These are phyloP conservation scores for Porodaedalea pini DNA, from an alignment of 1,284 basidiomycete species.

Conservation along the genomic window DNA sequence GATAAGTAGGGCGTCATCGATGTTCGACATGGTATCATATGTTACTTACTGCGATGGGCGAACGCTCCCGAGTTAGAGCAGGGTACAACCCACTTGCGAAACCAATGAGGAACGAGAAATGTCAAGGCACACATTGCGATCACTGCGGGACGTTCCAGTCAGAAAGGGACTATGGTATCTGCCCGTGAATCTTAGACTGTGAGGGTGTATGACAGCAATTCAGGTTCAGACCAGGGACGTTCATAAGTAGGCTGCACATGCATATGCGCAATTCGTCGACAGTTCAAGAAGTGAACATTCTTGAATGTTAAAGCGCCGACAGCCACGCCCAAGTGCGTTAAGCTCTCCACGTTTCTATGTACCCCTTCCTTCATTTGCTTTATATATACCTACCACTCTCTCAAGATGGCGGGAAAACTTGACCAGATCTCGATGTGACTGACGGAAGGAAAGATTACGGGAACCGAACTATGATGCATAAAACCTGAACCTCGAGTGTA, in stretches of 20 bases:
- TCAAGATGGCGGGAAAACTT: background rate
- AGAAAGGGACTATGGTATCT: no score
- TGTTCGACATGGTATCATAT: background rate
- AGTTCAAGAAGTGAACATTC: no score
- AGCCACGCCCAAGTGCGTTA: no score
- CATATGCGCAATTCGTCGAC: constrained; percentile 2
- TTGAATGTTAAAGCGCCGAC: no score
- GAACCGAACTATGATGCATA: background rate
- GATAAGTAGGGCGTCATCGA: background rate
- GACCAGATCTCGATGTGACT: constrained; percentile 3
- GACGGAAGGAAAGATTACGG: background rate
- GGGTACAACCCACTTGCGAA: background rate
- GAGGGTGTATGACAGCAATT: no score
- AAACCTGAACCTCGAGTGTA: no score
- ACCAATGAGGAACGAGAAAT: background rate
- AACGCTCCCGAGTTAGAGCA: background rate
- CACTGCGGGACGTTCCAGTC: no score
- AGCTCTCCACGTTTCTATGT: no score
- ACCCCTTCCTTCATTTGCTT: no score
- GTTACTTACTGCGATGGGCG: background rate
- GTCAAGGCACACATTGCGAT: background rate
- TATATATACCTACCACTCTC: background rate
- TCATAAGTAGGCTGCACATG: no score
- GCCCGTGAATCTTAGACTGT: no score
- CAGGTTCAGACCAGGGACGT: no score